Conservation (phyloP, 2,329 filamentous ascomycete genomes). For the Exophiala oligosperma region DNA sequence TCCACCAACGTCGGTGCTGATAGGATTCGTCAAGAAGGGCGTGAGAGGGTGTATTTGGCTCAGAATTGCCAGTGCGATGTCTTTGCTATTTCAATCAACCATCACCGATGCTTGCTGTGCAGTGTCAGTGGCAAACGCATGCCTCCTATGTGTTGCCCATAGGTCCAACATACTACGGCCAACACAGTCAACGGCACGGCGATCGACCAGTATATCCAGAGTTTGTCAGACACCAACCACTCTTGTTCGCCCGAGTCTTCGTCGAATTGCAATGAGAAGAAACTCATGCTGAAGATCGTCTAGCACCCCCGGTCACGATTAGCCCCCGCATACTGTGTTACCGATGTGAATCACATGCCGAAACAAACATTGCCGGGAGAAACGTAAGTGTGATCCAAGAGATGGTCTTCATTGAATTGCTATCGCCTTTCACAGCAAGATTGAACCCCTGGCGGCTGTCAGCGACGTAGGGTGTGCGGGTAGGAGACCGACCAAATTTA, state of each 20-base stretch:
- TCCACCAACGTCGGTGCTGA: no score
- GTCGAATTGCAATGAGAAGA: constrained; percentile 32
- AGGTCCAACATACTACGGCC: constrained; percentile 31
- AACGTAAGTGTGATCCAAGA: constrained; percentile 37
- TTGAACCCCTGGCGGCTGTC: constrained; percentile 33
- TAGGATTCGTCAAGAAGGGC: no score
- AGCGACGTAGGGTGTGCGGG: neutral
- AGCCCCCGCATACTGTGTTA: no score
- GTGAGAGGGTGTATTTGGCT: no score
- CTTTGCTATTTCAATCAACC: neutral
- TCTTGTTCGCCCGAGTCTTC: constrained; percentile 20
- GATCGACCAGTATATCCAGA: constrained; percentile 38
- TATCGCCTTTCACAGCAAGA: constrained; percentile 36
- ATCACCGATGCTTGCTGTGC: neutral
- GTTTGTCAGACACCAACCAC: constrained; percentile 31
- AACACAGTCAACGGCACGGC: constrained; percentile 32
- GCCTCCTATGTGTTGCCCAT: constrained; percentile 9
- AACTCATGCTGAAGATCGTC: constrained; percentile 39
- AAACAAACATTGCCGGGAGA: constrained; percentile 40
- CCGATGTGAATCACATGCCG: constrained; percentile 29
- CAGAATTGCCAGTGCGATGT: no score
- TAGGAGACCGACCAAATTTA: constrained; percentile 32
- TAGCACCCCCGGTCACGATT: constrained; percentile 31
- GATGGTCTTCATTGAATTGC: constrained; percentile 38
- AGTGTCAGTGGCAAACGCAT: neutral